Conservation (phyloP, 306 rosid genomes). For the Vigna trinervia region DNA sequence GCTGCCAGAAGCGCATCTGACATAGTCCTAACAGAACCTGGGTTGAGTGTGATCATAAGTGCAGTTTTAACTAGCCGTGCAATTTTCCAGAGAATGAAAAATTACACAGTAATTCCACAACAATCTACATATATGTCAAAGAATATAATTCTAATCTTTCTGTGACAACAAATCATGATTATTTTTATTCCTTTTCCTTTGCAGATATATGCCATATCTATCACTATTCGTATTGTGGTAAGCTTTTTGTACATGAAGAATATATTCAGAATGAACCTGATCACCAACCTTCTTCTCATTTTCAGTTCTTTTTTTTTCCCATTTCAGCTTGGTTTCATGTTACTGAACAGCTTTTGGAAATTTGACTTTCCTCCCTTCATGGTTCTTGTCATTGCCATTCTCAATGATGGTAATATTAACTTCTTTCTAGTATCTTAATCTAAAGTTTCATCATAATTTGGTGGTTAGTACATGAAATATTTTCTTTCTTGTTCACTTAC, state of each 20-base stretch:
- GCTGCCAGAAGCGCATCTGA: conserved; percentile 83
- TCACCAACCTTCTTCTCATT: conserved; percentile 33
- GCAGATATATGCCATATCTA: conserved; percentile 85
- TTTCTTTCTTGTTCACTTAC: conserved; percentile 28
- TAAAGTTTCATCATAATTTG: not conserved
- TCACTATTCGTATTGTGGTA: conserved; percentile 86
- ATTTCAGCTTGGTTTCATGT: conserved; percentile 71
- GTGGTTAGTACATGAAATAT: not conserved
- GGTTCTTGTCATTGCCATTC: conserved; percentile 81
- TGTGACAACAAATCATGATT: conserved; percentile 26
- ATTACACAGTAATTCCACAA: conserved; percentile 65
- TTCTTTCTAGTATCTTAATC: conserved; percentile 24
- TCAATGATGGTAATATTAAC: conserved; percentile 72
- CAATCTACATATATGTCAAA: conserved; percentile 1
- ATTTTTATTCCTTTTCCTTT: not conserved
- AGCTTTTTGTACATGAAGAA: conserved; percentile 31
- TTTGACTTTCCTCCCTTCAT: conserved; percentile 83
- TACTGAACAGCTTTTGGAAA: conserved; percentile 67
- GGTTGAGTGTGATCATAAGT: conserved; percentile 81
- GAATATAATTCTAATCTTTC: conserved; percentile 4
- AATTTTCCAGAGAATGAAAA: conserved; percentile 81
- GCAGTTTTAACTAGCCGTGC: conserved; percentile 84
- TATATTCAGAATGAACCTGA: conserved; percentile 35
- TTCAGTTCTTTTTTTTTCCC: not conserved
- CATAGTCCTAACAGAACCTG: conserved; percentile 81